Evolutionary conservation across 2,329 filamentous ascomycete genomes (phyloP), one percentile per base, ranked within the genome.

Genomic region (Colletotrichum sp.): DNA sequence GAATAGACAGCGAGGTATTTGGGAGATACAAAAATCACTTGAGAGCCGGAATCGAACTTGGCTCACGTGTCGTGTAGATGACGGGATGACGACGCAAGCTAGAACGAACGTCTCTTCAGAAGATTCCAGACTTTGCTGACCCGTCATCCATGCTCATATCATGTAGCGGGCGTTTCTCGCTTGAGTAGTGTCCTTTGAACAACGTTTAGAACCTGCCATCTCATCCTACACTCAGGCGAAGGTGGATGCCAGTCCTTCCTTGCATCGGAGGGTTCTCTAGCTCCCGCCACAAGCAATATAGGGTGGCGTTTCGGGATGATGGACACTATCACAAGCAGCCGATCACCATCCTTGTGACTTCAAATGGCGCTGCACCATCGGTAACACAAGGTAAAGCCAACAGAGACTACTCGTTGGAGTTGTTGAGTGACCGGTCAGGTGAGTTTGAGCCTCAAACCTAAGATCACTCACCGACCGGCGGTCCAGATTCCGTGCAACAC

Each of bases 401-500:
- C 63, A 64, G 11, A 34, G 49, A 55, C 69, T 44, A 30, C 13
- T 39, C 19, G 69, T 25, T 62, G 39, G 39, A 55, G 22, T 55
- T 29, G 39, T 44, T n/a, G 32, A 39, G 16, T 61, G 15, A 62
- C 44, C 39, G 55, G 44, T 69, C 70, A 76, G 71, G 64, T 76
- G 63, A 73, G 73, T 73, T 73, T 73, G 73, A 76, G 73, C 73
- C 69, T 61, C 73, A 68, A 68, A 72, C 57, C 27, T 69, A 73
- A 36, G 39, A 39, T 12, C 36, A 19, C 61, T 76, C 64, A 76
- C 73, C 73, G 70, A 72, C 63, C 15, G 29, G 62, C 36, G 32
- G 69, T 55, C 55, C 72, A 66, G 36, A 34, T 69, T 57, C 32
- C 63, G 69, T 72, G 55, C 34, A 29, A 71, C 72, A 39, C 36